Conservation (phyloP, 2,329 filamentous ascomycete species). For the Podosphaera leucotricha region DNA sequence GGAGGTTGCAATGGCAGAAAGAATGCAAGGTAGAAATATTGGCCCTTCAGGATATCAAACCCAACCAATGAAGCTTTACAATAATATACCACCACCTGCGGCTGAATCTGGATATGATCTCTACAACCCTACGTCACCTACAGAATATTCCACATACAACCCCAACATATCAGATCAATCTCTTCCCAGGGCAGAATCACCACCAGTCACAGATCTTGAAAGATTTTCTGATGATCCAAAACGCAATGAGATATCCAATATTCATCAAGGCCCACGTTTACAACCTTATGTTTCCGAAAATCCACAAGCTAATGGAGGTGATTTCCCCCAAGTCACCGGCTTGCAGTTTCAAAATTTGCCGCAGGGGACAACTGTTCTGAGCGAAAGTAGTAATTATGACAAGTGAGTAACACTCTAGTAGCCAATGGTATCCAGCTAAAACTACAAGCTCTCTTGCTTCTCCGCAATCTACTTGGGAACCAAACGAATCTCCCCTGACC, state of each 20-base stretch:
- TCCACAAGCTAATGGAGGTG: slow-evolving; percentile 37
- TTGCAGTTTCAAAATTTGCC: slow-evolving; percentile 32
- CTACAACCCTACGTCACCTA: slow-evolving; percentile 5
- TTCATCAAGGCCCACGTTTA: slow-evolving; percentile 13
- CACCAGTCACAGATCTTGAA: slow-evolving; percentile 20
- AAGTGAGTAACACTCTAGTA: slow-evolving; percentile 31
- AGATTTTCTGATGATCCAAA: not conserved
- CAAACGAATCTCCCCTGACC: slow-evolving; percentile 23
- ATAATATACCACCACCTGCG: slow-evolving; percentile 10
- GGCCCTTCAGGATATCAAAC: slow-evolving; percentile 19
- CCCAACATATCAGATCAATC: slow-evolving; percentile 12
- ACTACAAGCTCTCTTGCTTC: slow-evolving; percentile 23
- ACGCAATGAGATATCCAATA: slow-evolving; percentile 6
- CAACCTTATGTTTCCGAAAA: not conserved
- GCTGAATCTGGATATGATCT: slow-evolving; percentile 3
- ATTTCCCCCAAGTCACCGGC: slow-evolving; percentile 51
- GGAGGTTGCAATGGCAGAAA: slow-evolving; percentile 12
- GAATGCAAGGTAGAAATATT: slow-evolving; percentile 20
- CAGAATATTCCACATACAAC: slow-evolving; percentile 12
- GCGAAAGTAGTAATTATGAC: slow-evolving; percentile 49
- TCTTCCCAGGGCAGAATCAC: slow-evolving; percentile 37
- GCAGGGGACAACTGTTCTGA: slow-evolving; percentile 27
- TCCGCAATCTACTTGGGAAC: slow-evolving; percentile 32
- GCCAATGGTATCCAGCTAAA: slow-evolving; percentile 5
- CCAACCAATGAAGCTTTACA: slow-evolving; percentile 5